phyloP scores from a whole-genome alignment of 2,329 filamentous ascomycete genomes.

The Dactylonectria macrodidyma region DNA sequence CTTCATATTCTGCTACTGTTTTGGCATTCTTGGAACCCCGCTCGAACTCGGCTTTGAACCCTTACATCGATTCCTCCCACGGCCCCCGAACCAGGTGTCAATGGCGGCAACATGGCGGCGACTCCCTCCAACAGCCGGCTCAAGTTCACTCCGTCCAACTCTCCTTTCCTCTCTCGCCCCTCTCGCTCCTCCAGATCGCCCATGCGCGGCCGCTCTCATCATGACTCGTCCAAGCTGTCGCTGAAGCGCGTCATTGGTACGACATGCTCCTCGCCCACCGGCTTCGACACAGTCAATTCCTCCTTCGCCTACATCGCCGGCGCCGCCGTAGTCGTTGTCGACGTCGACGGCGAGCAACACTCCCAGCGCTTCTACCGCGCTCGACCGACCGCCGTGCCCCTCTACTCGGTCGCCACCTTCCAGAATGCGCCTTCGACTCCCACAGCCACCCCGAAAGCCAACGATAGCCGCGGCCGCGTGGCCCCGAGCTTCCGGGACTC shows the following conservation, averaged over 20 bases:
- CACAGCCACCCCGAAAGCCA: constrained; percentile 70
- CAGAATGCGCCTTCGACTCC: constrained; percentile 66
- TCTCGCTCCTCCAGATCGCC: constrained; percentile 76
- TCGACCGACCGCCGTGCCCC: constrained; percentile 80
- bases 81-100: constrained; percentile 51
- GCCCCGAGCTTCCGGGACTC: constrained; percentile 65
- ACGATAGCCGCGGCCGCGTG: constrained; percentile 73
- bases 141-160: constrained; percentile 83
- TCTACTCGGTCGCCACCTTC: constrained; percentile 70
- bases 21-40: background rate
- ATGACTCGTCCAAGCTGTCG: constrained; percentile 75
- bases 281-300: constrained; percentile 85
- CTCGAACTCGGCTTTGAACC: constrained; percentile 26
- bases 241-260: constrained; percentile 91
- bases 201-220: constrained; percentile 62
- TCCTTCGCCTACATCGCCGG: constrained; percentile 94
- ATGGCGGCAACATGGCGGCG: constrained; percentile 72
- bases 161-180: constrained; percentile 76
- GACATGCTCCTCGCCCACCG: constrained; percentile 86
- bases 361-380: constrained; percentile 93
- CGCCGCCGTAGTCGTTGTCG: constrained; percentile 91
- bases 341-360: constrained; percentile 77
- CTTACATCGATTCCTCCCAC: constrained; percentile 29
- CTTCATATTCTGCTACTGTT: background rate
- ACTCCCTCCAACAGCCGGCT: constrained; percentile 72